These are phyloP conservation scores for Echeveria elegans DNA, from an alignment of 164 flowering plant genomes.

Conservation along the genomic window DNA sequence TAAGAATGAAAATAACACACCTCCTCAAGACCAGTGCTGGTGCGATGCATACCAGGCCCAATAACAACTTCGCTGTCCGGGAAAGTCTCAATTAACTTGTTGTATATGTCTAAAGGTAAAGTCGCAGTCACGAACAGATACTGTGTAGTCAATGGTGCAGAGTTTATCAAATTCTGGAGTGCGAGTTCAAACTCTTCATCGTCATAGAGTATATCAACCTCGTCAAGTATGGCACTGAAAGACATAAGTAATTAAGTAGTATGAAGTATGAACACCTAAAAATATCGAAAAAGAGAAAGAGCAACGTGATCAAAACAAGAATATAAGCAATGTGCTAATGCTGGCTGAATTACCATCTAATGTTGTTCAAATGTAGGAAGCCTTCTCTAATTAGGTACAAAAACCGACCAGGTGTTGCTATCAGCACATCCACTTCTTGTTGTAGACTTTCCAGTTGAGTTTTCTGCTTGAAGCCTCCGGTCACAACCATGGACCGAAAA, in stretches of 20 bases:
- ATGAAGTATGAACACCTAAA: too few species aligned
- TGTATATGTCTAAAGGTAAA: constrained; percentile 74
- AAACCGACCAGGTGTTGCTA: constrained; percentile 96
- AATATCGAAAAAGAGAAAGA: too few species aligned
- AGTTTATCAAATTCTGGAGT: constrained; percentile 54
- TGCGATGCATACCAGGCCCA: too few species aligned
- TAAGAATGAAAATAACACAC: too few species aligned
- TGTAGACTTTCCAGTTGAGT: constrained; percentile 79
- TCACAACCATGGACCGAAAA: constrained; percentile 88
- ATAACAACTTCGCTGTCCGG: constrained; percentile 80
- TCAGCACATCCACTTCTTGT: constrained; percentile 73
- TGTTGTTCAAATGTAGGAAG: constrained; percentile 57
- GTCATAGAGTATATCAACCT: constrained; percentile 79
- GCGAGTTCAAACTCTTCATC: constrained; percentile 91
- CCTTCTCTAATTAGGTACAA: constrained; percentile 70
- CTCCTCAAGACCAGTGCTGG: constrained; percentile 97
- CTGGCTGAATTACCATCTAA: constrained; percentile 50
- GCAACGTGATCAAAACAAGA: too few species aligned
- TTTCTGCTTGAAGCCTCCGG: constrained; percentile 87
- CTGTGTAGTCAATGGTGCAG: constrained; percentile 63
- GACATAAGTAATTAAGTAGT: too few species aligned
- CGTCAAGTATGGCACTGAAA: constrained; percentile 85
- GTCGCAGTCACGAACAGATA: constrained; percentile 98
- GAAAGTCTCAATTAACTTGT: constrained; percentile 70
- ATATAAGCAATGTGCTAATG: too few species aligned